Conservation (phyloP, 176 grass and related monocot genomes). For the Aegilops umbellulata region DNA sequence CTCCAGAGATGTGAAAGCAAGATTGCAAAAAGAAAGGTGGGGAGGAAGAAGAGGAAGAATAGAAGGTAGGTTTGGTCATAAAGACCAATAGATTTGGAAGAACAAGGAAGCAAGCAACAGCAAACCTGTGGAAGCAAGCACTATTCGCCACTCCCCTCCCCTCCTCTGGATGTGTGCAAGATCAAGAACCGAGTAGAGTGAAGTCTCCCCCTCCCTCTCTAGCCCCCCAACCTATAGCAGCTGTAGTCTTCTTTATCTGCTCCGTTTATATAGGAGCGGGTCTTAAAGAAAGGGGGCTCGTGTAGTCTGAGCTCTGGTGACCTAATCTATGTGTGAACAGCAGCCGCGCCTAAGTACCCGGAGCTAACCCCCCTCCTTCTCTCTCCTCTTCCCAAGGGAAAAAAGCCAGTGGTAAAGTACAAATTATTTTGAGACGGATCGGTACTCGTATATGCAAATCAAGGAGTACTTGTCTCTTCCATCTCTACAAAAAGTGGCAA, state of each 20-base stretch:
- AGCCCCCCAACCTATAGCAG: background rate
- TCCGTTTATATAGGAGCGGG: constrained; percentile 30
- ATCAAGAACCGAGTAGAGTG: constrained; percentile 16
- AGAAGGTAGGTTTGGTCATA: constrained; percentile 18
- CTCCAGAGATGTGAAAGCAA: constrained; percentile 33
- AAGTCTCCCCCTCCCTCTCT: background rate
- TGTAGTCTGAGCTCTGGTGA: constrained; percentile 31
- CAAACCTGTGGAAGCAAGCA: constrained; percentile 22
- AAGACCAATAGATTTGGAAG: constrained; percentile 11
- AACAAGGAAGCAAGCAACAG: constrained; percentile 28
- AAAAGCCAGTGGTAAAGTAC: background rate
- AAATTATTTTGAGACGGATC: constrained; percentile 21
- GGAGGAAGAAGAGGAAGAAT: background rate
- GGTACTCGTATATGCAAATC: background rate
- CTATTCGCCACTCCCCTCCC: background rate
- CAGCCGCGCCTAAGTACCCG: background rate
- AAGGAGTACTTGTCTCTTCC: background rate
- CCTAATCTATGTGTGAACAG: constrained; percentile 67
- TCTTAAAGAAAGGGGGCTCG: constrained; percentile 20
- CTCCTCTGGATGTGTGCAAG: constrained; percentile 17
- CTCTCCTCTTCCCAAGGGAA: constrained; percentile 21
- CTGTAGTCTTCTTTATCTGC: constrained; percentile 4
- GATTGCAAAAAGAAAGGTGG: background rate
- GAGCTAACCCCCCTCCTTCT: background rate
- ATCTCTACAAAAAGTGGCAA: background rate